phyloP scores from a whole-genome alignment of 495 filamentous ascomycete genomes.

The Hypoxylon subgilvum region DNA sequence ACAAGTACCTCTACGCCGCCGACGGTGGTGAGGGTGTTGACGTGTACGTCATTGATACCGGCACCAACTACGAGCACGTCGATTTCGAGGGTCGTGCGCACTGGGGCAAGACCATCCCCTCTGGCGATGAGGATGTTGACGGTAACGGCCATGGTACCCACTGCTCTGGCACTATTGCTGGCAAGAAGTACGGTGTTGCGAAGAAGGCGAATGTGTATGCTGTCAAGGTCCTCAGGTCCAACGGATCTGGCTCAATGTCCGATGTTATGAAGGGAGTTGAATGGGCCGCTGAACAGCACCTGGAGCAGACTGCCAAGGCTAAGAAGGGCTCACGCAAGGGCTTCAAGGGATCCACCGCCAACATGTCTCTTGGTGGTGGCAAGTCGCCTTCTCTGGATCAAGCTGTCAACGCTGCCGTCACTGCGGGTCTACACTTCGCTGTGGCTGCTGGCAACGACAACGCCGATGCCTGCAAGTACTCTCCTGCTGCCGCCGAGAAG shows the following conservation, averaged over 20 bases:
- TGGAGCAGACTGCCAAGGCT: slow-evolving; percentile 72
- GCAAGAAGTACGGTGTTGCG: slow-evolving; percentile 98
- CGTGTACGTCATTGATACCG: slow-evolving; percentile 98
- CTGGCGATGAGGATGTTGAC: slow-evolving; percentile 82
- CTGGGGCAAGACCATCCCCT: slow-evolving; percentile 97
- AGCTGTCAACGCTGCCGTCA: slow-evolving; percentile 91
- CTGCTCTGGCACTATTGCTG: slow-evolving; percentile 96
- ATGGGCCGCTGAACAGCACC: slow-evolving; percentile 83
- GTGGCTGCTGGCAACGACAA: slow-evolving; percentile 99
- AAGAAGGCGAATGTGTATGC: slow-evolving; percentile 98
- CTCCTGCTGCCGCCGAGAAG: slow-evolving; percentile 90
- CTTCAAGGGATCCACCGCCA: slow-evolving; percentile 98
- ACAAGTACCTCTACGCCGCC: slow-evolving; percentile 93
- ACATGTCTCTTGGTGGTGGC: slow-evolving; percentile 98
- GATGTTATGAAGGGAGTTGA: slow-evolving; percentile 99
- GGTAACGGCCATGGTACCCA: slow-evolving; percentile 99
- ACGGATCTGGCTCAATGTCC: slow-evolving; percentile 97
- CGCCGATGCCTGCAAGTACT: slow-evolving; percentile 98
- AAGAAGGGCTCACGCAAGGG: slow-evolving; percentile 86
- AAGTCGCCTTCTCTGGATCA: slow-evolving; percentile 89
- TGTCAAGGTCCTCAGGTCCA: slow-evolving; percentile 96
- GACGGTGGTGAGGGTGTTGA: slow-evolving; percentile 97
- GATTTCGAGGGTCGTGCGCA: slow-evolving; percentile 95
- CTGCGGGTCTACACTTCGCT: slow-evolving; percentile 91
- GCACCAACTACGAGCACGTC: slow-evolving; percentile 89